Conservation (phyloP, 306 rosid genomes). For the Carpinus viminea region DNA sequence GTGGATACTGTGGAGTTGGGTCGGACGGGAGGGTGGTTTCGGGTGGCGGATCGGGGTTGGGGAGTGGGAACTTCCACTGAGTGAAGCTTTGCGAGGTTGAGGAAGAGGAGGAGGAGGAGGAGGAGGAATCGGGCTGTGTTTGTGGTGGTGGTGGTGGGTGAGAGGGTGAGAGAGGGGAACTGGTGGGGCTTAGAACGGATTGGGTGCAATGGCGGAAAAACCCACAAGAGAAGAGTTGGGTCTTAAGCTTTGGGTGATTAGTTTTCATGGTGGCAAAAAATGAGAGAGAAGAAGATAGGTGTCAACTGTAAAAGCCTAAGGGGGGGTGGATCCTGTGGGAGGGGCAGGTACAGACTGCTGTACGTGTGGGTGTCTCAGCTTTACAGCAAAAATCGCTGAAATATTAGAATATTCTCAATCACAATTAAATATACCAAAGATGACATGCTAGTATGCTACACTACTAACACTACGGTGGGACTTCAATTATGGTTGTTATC, state of each 20-base stretch:
- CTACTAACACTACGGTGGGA: too few species aligned
- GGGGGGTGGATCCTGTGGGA: too few species aligned
- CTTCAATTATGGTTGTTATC: slow-evolving; percentile 10
- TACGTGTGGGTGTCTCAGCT: too few species aligned
- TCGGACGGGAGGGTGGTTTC: slow-evolving; percentile 19
- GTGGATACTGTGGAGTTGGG: neutral
- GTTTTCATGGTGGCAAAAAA: slow-evolving; percentile 52
- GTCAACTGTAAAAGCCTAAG: too few species aligned
- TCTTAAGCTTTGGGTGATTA: slow-evolving; percentile 82
- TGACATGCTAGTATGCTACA: too few species aligned
- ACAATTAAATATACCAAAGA: too few species aligned
- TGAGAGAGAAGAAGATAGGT: neutral
- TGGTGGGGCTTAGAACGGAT: slow-evolving; percentile 79
- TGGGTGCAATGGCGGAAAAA: slow-evolving; percentile 92
- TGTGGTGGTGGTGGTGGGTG: slow-evolving; percentile 23
- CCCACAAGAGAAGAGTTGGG: slow-evolving; percentile 89
- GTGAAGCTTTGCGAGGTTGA: slow-evolving; percentile 94
- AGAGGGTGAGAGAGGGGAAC: slow-evolving; percentile 37
- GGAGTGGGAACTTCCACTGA: slow-evolving; percentile 85
- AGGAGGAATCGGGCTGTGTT: slow-evolving; percentile 48
- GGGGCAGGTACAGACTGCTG: too few species aligned
- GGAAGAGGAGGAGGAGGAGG: slow-evolving; percentile 55
- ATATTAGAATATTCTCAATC: too few species aligned
- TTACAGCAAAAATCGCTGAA: too few species aligned
- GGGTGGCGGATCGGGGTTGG: slow-evolving; percentile 20